These are phyloP conservation scores for Malbranchea zuffiana DNA, from an alignment of 2,329 filamentous ascomycete genomes.

Conservation along the genomic window DNA sequence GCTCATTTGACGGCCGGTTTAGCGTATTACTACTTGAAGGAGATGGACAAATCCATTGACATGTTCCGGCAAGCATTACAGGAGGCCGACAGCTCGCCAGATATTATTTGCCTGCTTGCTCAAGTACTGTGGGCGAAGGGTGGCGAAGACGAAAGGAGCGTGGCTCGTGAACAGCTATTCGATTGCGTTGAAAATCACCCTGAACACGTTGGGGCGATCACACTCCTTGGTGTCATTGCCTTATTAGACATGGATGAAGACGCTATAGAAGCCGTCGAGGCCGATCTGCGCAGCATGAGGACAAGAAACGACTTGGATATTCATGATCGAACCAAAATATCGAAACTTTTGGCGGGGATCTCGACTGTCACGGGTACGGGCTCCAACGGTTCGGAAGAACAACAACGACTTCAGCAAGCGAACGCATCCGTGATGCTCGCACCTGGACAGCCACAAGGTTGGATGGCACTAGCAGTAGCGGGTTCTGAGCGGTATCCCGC, in stretches of 20 bases:
- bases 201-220: constrained; percentile 65
- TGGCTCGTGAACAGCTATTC: constrained; percentile 70
- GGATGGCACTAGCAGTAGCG: constrained; percentile 59
- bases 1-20: constrained; percentile 78
- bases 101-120: constrained; percentile 75
- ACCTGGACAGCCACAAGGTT: constrained; percentile 68
- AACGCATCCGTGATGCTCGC: constrained; percentile 70
- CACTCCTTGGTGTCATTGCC: constrained; percentile 74
- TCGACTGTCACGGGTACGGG: constrained; percentile 42
- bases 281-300: constrained; percentile 63
- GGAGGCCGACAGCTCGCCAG: constrained; percentile 64
- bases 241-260: constrained; percentile 70
- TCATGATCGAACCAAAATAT: constrained; percentile 56
- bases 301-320: constrained; percentile 53
- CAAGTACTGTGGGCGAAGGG: constrained; percentile 92
- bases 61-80: constrained; percentile 72
- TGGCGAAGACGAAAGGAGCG: constrained; percentile 58
- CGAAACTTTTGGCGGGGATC: constrained; percentile 65
- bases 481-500: constrained; percentile 47
- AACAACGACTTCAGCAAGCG: constrained; percentile 51
- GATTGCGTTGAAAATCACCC: constrained; percentile 63
- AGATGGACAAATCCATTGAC: constrained; percentile 58
- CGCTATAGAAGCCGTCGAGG: constrained; percentile 65
- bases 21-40: constrained; percentile 60
- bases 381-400: constrained; percentile 27